A percentile compares a stretch with the other conserved stretches of the same genome.
Conservation (phyloP, 1,284 basidiomycete genomes). For the Pyrrhoderma lamaoense region DNA sequence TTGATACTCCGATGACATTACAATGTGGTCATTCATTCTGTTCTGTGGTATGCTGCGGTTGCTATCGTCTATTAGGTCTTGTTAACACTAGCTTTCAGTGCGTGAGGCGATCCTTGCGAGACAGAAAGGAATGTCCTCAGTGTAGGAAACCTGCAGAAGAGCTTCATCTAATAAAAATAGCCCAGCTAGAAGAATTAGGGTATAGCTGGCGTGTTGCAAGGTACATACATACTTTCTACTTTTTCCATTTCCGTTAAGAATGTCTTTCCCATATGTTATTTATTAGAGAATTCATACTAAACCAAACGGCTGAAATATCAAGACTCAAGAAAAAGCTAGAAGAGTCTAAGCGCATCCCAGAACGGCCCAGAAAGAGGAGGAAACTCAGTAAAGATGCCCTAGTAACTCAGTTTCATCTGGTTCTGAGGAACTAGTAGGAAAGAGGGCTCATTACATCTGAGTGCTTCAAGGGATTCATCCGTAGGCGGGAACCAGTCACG, state of each 20-base stretch:
- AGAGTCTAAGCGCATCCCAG: background rate
- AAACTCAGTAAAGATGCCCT: too few species aligned
- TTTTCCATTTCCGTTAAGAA: background rate
- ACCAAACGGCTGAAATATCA: slow-evolving; percentile 13
- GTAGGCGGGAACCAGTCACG: slow-evolving; percentile 7
- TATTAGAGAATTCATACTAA: slow-evolving; percentile 39
- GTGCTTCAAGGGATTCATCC: slow-evolving; percentile 3
- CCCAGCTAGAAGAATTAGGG: slow-evolving; percentile 52
- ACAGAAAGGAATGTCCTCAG: slow-evolving; percentile 56
- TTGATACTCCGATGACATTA: slow-evolving; percentile 61
- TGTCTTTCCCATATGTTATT: background rate
- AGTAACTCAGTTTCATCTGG: background rate
- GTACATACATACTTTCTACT: slow-evolving; percentile 32
- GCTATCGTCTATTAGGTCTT: background rate
- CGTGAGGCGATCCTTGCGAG: slow-evolving; percentile 47
- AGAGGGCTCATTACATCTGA: background rate
- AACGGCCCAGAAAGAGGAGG: slow-evolving; percentile 13
- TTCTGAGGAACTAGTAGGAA: background rate
- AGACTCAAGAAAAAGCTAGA: background rate
- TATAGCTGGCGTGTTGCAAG: slow-evolving; percentile 56
- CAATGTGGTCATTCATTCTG: slow-evolving; percentile 72
- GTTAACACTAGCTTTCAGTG: slow-evolving; percentile 38
- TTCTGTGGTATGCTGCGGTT: slow-evolving; percentile 48
- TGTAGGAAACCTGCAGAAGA: slow-evolving; percentile 54
- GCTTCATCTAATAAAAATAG: slow-evolving; percentile 51